Conservation (phyloP, 106 monocot species). For the Xerophyta viscosa region DNA sequence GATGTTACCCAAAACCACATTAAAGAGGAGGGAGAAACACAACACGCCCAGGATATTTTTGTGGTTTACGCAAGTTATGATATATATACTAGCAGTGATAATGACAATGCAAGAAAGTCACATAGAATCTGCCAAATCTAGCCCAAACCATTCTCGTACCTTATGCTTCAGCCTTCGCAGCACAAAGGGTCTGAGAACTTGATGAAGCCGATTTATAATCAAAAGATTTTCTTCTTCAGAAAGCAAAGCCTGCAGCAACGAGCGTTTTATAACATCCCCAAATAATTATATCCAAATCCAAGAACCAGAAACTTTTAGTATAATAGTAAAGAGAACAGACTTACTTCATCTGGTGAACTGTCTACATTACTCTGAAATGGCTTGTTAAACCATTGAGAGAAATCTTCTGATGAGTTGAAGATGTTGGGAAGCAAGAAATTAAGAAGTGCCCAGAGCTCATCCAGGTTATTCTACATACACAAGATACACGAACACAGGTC, state of each 20-base stretch:
- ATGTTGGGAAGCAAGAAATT: conserved; percentile 94
- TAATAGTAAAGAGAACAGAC: conserved; percentile 9
- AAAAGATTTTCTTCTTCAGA: conserved; percentile 99
- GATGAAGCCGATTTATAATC: conserved; percentile 98
- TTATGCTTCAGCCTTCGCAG: conserved; percentile 97
- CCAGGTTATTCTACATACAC: conserved; percentile 78
- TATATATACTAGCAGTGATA: too few species aligned
- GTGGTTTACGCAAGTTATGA: too few species aligned
- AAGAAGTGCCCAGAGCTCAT: conserved; percentile 95
- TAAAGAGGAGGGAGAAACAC: too few species aligned
- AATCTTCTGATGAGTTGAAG: conserved; percentile 98
- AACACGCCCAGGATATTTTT: too few species aligned
- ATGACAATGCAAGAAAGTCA: too few species aligned
- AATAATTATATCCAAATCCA: background rate
- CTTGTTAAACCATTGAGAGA: conserved; percentile 99
- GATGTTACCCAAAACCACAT: too few species aligned
- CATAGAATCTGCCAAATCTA: background rate
- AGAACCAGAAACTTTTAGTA: background rate
- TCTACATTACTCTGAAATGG: conserved; percentile 90
- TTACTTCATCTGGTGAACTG: conserved; percentile 79
- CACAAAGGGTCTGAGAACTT: conserved; percentile 98
- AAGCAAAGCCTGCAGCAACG: conserved; percentile 57
- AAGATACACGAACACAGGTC: background rate
- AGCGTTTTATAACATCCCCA: background rate
- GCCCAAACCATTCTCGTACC: conserved; percentile 36